Evolutionary conservation across 345 rosid genomes (phyloP), one percentile per base, ranked within the genome.

Genomic region (Acer campestre): DNA sequence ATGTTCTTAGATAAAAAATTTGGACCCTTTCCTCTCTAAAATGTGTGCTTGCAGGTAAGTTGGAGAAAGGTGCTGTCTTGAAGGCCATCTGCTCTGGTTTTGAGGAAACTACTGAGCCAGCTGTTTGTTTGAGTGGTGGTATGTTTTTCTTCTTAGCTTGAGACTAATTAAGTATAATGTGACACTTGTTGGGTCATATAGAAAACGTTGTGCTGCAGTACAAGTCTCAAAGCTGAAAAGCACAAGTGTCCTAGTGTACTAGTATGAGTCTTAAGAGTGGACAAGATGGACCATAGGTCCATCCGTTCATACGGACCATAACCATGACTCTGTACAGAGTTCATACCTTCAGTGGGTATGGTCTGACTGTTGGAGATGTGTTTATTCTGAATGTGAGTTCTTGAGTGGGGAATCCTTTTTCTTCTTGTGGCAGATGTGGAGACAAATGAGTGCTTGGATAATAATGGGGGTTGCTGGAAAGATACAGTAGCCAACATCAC

Each of bases 21-120:
- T 64, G 40, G 42, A 23, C 70, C 67, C n/a, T 75, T 76, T 61
- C 64, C 68, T 44, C 71, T 68, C 67, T 71, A 67, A 78, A 64
- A 23, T 75, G 49, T 75, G 61, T 75, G 53, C 51, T 71, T 88
- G 70, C 91, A 95, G 99, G 99, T 35, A 95, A 93, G 90, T 67
- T 95, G 88, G 99, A 82, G 84, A 95, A 82, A 85, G 89, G 96
- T 84, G 97, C 99, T 73, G 93, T 95, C 85, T 84, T 95, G 80
- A 95, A 91, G 87, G 99, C 99, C 51, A 85, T 93, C 71, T 95
- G 99, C 83, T 25, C 99, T 87, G 99, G 99, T 84, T 95, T 95
- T 59, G 93, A 95, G 87, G 99, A 93, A 91, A 88, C 99, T 3
- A 95, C 99, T 51, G 99, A 95, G 85, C 99, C 98, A 61, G 87